Evolutionary conservation across 805 yeast genomes (phyloP).

Genomic region (Saccharomycopsis sp.): DNA sequence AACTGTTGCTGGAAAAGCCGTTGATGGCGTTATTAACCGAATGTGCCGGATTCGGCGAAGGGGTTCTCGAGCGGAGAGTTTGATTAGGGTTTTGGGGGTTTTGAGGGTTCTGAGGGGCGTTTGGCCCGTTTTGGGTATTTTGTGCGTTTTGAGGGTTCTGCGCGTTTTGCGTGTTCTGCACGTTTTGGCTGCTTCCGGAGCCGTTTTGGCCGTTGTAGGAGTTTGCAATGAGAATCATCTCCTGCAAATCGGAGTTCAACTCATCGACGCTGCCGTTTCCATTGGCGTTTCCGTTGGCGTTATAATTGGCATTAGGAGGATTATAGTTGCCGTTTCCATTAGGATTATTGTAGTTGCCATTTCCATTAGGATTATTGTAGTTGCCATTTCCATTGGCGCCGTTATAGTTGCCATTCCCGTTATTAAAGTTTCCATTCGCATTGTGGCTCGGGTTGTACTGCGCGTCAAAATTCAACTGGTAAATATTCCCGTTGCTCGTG

Average conservation of each 20-base stretch:
- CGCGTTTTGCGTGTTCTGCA: too few relatives aligned
- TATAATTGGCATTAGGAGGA: too few relatives aligned
- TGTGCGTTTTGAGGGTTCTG: too few relatives aligned
- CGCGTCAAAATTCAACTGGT: constrained; percentile 22
- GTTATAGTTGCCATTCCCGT: too few relatives aligned
- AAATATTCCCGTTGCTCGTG: constrained; percentile 15
- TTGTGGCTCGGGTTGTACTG: constrained; percentile 6
- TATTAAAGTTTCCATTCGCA: too few relatives aligned
- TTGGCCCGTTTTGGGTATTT: constrained; percentile 12
- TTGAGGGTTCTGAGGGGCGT: too few relatives aligned
- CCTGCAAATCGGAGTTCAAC: background rate
- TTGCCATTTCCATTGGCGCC: constrained; percentile 17
- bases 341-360: too few relatives aligned
- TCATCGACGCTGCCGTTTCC: constrained; percentile 18
- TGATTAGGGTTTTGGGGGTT: too few relatives aligned
- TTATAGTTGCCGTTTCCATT: too few relatives aligned
- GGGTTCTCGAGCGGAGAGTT: constrained; percentile 22
- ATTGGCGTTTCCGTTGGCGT: background rate
- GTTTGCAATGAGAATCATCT: background rate
- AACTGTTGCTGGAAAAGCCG: background rate
- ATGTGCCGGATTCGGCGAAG: constrained; percentile 21
- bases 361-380: too few relatives aligned
- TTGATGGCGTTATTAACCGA: background rate
- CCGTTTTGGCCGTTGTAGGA: background rate
- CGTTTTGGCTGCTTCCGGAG: background rate